A percentile compares a stretch with the other conserved stretches of the same genome.
These are phyloP conservation scores for Curvularia lunata DNA, from an alignment of 2,329 filamentous ascomycete genomes.

Conservation along the genomic window DNA sequence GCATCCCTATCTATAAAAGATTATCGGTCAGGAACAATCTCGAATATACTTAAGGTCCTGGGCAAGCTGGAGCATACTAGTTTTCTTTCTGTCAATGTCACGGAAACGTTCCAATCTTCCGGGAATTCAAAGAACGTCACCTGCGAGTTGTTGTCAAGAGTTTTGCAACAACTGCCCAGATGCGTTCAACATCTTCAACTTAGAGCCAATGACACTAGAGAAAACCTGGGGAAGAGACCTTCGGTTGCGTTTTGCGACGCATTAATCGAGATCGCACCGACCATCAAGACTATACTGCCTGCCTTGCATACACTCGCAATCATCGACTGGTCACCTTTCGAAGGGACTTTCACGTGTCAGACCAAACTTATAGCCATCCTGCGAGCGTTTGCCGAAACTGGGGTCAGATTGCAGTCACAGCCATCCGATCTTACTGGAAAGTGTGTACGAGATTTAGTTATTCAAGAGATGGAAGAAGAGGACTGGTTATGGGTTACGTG, in stretches of 20 bases:
- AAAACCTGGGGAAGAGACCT: background rate
- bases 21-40: background rate
- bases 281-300: conserved; percentile 1
- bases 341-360: conserved; percentile 12
- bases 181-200: conserved; percentile 5
- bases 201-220: conserved; percentile 1
- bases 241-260: conserved; percentile 1
- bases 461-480: conserved; percentile 1
- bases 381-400: background rate
- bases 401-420: background rate
- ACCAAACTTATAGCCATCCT: conserved; percentile 1
- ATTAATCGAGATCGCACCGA: background rate
- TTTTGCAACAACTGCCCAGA: conserved; percentile 7
- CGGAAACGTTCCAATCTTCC: background rate
- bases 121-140: no score
- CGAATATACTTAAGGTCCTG: background rate
- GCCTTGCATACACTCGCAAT: background rate
- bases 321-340: conserved; percentile 7
- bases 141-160: background rate
- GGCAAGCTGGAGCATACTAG: background rate
- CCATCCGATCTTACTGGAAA: background rate
- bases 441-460: background rate
- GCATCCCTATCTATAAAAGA: background rate
- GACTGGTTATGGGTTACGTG: conserved; percentile 8
- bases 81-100: conserved; percentile 1